These are phyloP conservation scores for Hericium rajendrae DNA, from an alignment of 768 basidiomycete species.

Conservation along the genomic window DNA sequence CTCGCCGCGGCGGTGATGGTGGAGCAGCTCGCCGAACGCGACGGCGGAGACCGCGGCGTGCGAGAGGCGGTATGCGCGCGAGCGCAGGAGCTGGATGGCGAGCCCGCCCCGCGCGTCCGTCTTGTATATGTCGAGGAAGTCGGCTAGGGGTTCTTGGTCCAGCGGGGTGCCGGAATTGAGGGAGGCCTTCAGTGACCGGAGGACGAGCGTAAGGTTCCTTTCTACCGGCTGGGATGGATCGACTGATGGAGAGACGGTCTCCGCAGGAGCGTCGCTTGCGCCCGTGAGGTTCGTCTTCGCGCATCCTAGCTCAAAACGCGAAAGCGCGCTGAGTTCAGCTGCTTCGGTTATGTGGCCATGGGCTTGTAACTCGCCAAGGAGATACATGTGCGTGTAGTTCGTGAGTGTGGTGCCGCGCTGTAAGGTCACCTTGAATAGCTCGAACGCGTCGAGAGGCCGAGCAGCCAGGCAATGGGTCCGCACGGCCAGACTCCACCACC, in stretches of 20 bases:
- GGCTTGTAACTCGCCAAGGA: constrained; percentile 20
- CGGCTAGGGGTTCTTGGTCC: constrained; percentile 1
- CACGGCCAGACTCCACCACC: constrained; percentile 30
- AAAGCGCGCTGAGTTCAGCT: too few relatives aligned
- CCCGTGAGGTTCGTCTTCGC: too few relatives aligned
- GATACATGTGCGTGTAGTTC: constrained; percentile 25
- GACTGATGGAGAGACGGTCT: not conserved
- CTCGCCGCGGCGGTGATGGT: constrained; percentile 9
- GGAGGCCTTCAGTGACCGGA: constrained; percentile 2
- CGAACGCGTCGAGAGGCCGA: constrained; percentile 32
- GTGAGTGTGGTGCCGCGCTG: constrained; percentile 24
- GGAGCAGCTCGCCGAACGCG: constrained; percentile 19
- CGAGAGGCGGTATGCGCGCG: constrained; percentile 4
- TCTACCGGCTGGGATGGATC: not conserved
- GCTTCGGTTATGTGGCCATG: too few relatives aligned
- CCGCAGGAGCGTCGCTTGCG: too few relatives aligned
- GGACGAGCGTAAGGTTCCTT: not conserved
- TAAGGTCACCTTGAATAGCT: constrained; percentile 30
- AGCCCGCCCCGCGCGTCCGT: not conserved
- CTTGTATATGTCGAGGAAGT: constrained; percentile 12
- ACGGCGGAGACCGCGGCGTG: not conserved
- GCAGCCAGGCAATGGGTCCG: constrained; percentile 30
- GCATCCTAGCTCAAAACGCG: too few relatives aligned
- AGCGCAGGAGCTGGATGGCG: constrained; percentile 1
- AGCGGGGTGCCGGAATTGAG: not conserved